Percentiles rank a stretch among this genome's conserved stretches.
These are phyloP conservation scores for Colletotrichum chrysophilum DNA, from an alignment of 2,329 filamentous ascomycete genomes.

Conservation along the genomic window DNA sequence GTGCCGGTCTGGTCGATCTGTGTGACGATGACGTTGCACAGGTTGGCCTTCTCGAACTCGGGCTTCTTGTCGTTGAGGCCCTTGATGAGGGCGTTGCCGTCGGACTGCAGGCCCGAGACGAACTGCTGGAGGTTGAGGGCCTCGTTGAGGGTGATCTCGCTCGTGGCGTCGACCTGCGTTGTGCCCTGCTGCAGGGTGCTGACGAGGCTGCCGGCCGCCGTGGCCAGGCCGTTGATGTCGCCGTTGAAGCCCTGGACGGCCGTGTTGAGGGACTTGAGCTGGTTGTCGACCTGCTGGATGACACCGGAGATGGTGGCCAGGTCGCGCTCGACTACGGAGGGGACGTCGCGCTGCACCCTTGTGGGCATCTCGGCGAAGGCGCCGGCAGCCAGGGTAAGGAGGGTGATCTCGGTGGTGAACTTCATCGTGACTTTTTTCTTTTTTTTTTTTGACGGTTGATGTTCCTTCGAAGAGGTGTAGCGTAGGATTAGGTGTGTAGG, in stretches of 20 bases:
- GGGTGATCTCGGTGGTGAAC: slow-evolving; percentile 22
- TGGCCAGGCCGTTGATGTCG: slow-evolving; percentile 22
- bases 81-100: slow-evolving; percentile 27
- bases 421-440: slow-evolving; percentile 14
- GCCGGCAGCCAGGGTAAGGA: slow-evolving; percentile 20
- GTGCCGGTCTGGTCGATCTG: slow-evolving; percentile 28
- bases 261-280: slow-evolving; percentile 25
- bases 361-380: slow-evolving; percentile 21
- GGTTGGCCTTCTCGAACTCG: slow-evolving; percentile 30
- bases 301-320: slow-evolving; percentile 20
- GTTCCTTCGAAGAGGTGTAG: neutral
- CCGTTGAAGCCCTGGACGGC: slow-evolving; percentile 29
- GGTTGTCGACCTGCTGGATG: slow-evolving; percentile 18
- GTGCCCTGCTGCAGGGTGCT: slow-evolving; percentile 23
- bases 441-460: neutral
- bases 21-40: slow-evolving; percentile 30
- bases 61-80: slow-evolving; percentile 31
- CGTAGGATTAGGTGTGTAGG: neutral
- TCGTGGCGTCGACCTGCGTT: slow-evolving; percentile 7
- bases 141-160: slow-evolving; percentile 23
- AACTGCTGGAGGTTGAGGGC: slow-evolving; percentile 20
- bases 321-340: slow-evolving; percentile 20
- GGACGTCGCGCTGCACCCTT: neutral
- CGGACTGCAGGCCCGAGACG: slow-evolving; percentile 27
- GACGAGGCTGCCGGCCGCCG: slow-evolving; percentile 26